These are phyloP conservation scores for Talaromyces sp. DNA, from an alignment of 2,329 filamentous ascomycete genomes.

Conservation along the genomic window DNA sequence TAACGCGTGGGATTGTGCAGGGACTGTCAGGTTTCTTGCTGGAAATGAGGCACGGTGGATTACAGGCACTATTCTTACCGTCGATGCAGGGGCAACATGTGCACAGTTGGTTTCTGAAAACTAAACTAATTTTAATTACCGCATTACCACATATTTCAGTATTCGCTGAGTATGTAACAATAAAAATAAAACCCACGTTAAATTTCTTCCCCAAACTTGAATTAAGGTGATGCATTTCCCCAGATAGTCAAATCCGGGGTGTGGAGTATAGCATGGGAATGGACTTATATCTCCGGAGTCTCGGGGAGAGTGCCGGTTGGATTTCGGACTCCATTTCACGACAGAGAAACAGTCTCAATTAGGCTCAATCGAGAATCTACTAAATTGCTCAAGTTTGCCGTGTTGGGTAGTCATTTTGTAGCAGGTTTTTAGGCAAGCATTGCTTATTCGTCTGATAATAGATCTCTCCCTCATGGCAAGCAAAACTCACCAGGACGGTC, in stretches of 20 bases:
- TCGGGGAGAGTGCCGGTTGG: background rate
- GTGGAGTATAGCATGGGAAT: background rate
- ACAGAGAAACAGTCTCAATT: background rate
- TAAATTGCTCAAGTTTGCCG: background rate
- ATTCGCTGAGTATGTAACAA: background rate
- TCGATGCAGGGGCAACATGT: slow-evolving; percentile 43
- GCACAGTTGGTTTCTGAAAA: background rate
- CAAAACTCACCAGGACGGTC: background rate
- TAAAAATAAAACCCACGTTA: background rate
- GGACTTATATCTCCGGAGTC: background rate
- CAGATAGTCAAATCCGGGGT: background rate
- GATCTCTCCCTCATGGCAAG: background rate
- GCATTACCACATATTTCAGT: background rate
- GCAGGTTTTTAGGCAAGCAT: background rate
- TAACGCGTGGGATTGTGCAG: slow-evolving; percentile 50
- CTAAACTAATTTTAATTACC: background rate
- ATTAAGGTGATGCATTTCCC: background rate
- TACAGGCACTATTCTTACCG: slow-evolving; percentile 43
- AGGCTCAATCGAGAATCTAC: background rate
- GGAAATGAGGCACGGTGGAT: slow-evolving; percentile 50
- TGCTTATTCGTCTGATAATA: background rate
- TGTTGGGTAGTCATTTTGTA: background rate
- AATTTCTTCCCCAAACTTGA: background rate
- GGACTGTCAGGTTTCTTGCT: slow-evolving; percentile 48
- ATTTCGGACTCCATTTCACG: background rate